Percentiles rank a stretch among this genome's conserved stretches.
Evolutionary conservation across 768 basidiomycete genomes (phyloP).

Genomic region (Cantharellus cinnabarinus): DNA sequence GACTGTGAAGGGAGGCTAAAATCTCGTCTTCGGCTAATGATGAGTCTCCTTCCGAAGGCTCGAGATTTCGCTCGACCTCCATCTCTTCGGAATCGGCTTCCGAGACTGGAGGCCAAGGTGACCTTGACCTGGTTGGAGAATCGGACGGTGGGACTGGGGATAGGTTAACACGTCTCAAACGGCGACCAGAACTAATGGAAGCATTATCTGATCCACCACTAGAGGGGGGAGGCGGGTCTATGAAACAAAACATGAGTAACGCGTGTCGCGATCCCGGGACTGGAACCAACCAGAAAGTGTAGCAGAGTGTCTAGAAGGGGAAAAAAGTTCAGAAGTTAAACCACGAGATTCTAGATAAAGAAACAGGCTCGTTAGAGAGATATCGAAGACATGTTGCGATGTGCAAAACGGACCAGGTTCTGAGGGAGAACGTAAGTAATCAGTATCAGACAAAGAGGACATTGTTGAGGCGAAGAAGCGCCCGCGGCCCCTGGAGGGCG

Average conservation of each 20-base stretch:
- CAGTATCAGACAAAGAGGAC: background rate
- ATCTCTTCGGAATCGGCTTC: background rate
- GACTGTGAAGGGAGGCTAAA: constrained; percentile 6
- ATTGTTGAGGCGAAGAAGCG: background rate
- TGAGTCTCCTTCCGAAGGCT: background rate
- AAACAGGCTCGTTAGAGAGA: background rate
- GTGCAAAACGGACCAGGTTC: background rate
- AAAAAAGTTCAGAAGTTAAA: background rate
- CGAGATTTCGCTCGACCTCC: background rate
- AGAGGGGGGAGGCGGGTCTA: background rate
- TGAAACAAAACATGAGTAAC: background rate
- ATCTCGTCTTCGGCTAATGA: constrained; percentile 5
- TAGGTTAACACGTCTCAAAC: background rate
- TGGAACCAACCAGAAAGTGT: background rate
- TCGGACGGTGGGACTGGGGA: background rate
- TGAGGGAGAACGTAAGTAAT: background rate
- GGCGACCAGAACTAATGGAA: background rate
- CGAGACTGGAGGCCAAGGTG: background rate
- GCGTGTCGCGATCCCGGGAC: background rate
- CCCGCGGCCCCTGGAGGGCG: too few species aligned
- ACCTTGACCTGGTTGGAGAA: background rate
- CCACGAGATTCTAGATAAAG: background rate
- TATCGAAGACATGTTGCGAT: background rate
- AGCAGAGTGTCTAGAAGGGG: background rate
- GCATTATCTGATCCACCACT: background rate